phyloP scores from a whole-genome alignment of 306 rosid species.

The Dryas alaskensis region DNA sequence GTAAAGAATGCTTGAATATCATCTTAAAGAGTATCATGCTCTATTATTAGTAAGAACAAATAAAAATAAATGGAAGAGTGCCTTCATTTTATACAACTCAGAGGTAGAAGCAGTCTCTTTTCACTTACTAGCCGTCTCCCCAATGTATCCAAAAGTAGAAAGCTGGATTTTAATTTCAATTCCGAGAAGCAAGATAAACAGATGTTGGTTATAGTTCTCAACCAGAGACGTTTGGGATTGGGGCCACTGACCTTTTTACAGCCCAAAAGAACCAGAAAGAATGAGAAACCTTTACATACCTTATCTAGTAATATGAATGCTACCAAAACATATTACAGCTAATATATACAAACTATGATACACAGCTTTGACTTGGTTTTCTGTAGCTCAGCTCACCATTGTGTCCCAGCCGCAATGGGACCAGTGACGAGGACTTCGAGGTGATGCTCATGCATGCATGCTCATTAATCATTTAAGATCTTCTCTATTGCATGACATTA shows the following conservation, averaged over 20 bases:
- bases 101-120: no score
- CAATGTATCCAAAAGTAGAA: no score
- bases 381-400: not conserved
- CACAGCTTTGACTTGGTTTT: not conserved
- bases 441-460: not conserved
- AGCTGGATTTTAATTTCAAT: not conserved
- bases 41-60: no score
- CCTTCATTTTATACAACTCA: no score
- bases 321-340: not conserved
- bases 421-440: not conserved
- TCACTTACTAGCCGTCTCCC: no score
- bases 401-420: not conserved
- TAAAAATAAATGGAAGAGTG: no score
- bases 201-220: not conserved
- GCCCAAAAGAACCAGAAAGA: not conserved
- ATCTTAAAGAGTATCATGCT: no score
- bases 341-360: slow-evolving; percentile 14
- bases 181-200: not conserved
- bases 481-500: not conserved
- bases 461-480: not conserved
- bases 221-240: not conserved
- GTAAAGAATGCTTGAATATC: no score
- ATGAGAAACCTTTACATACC: not conserved
- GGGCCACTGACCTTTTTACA: not conserved
- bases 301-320: not conserved